These are phyloP conservation scores for Candida railenensis DNA, from an alignment of 805 yeast species.

Conservation along the genomic window DNA sequence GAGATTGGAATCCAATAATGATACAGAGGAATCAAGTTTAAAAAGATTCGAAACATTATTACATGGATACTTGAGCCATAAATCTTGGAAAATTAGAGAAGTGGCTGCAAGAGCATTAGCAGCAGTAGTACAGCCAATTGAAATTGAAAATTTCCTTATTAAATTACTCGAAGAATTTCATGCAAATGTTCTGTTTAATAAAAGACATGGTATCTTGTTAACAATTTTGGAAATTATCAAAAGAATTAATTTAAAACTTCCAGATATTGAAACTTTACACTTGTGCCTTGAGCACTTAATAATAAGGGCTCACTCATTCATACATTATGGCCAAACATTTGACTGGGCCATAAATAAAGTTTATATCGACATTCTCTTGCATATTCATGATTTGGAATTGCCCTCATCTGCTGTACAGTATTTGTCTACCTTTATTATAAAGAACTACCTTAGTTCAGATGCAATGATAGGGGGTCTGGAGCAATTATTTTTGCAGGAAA, in stretches of 20 bases:
- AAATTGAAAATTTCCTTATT: constrained; percentile 17
- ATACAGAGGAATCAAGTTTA: constrained; percentile 48
- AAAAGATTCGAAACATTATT: constrained; percentile 49
- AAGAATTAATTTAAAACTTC: constrained; percentile 6
- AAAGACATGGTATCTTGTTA: constrained; percentile 58
- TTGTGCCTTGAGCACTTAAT: constrained; percentile 23
- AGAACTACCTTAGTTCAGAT: neutral
- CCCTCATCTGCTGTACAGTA: neutral
- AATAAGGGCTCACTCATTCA: constrained; percentile 10
- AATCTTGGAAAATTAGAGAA: constrained; percentile 83
- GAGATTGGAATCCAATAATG: constrained; percentile 45
- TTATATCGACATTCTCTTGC: constrained; percentile 19
- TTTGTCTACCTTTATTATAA: neutral
- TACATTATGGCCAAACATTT: constrained; percentile 6
- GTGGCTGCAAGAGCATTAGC: constrained; percentile 75
- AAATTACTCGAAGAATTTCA: constrained; percentile 22
- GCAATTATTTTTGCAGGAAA: constrained; percentile 42
- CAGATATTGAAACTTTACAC: neutral
- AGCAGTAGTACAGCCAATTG: constrained; percentile 33
- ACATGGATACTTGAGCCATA: constrained; percentile 43
- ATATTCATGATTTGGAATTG: neutral
- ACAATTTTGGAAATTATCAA: constrained; percentile 30
- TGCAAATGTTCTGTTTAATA: constrained; percentile 24
- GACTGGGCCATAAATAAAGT: constrained; percentile 28
- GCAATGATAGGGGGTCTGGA: constrained; percentile 45